Base-by-base conservation (phyloP, 441 rosid genomes). In the Populus hybrid region DNA sequence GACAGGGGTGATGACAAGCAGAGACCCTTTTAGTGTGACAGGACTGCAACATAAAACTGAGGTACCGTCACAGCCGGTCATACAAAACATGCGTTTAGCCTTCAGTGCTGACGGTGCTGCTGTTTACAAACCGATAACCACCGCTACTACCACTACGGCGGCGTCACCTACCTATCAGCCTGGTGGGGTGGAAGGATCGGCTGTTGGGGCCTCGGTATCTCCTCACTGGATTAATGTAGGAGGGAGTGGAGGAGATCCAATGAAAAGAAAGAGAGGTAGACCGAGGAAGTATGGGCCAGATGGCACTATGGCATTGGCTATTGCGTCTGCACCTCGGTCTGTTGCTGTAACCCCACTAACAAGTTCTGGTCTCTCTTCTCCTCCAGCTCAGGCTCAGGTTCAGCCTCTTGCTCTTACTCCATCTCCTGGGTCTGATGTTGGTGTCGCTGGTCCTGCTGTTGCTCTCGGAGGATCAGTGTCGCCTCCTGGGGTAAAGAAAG, bases 201-300 rank as follows among this genome's bases (percentile, higher is more conserved):
- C 80, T 59, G 73, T 74, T 10, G 81, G 76, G 6, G 59, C 18
- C n/a, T 24, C 42, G 40, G 16, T 28, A 20, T 31, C 77, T 28
- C 24, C 64, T 42, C 82, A 78, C 24, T 80, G 82, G 65, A 72
- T 85, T 68, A 88, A 84, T 79, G 87, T 91, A 16, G 69, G 69
- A 24, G 36, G 82, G 7, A 50, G 31, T 9, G 90, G 83, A 7
- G 80, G 76, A 73, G 93, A 88, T 64, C 79, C 82, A 0, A 38
- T 86, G 83, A 93, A 87, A 89, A 91, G 75, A 83, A 92, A 86
- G 87, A 84, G 97, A 78, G 99, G 99, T 6, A 87, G 98, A 74
- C 99, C 97, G 7, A 91, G 97, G 81, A 94, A 90, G 84, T 92
- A 94, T 64, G 93, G 87, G 14, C 93, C 97, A 2, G 94, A 87